A percentile compares a stretch with the other conserved stretches of the same genome.
Conservation (phyloP, 2,329 filamentous ascomycete genomes). For the Mycosphaerella sp. region DNA sequence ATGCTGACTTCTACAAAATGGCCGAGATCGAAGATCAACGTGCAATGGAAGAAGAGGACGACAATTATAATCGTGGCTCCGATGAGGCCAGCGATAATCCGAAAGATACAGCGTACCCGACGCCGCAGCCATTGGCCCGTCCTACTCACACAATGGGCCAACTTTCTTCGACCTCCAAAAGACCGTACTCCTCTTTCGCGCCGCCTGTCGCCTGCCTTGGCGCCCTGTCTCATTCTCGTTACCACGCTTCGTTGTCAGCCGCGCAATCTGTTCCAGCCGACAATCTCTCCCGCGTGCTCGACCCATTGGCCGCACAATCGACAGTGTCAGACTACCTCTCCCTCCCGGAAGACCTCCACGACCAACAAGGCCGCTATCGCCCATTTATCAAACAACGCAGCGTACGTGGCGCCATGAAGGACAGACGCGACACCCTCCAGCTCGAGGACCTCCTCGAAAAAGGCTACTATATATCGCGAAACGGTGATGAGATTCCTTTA, state of each 20-base stretch:
- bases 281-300: slow-evolving; percentile 8
- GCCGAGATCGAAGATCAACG: too few species aligned
- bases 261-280: background rate
- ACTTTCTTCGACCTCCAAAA: background rate
- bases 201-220: background rate
- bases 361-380: background rate
- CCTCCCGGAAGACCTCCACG: slow-evolving; percentile 12
- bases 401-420: slow-evolving; percentile 17
- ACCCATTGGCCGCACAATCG: slow-evolving; percentile 15
- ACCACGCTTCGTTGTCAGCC: slow-evolving; percentile 2
- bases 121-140: background rate
- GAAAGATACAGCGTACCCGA: background rate
- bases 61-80: slow-evolving; percentile 16
- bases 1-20: slow-evolving; percentile 7
- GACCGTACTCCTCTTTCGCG: slow-evolving; percentile 13
- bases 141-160: background rate
- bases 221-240: background rate
- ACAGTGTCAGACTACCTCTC: slow-evolving; percentile 25
- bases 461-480: background rate
- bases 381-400: slow-evolving; percentile 4
- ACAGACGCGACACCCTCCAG: slow-evolving; percentile 6
- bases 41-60: slow-evolving; percentile 8
- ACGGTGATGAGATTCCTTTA: slow-evolving; percentile 5
- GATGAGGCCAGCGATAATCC: background rate
- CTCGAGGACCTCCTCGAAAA: slow-evolving; percentile 1